Percentiles rank a stretch among this genome's conserved stretches.
These are phyloP conservation scores for Annulohypoxylon moriforme DNA, from an alignment of 495 filamentous ascomycete species.

Conservation along the genomic window DNA sequence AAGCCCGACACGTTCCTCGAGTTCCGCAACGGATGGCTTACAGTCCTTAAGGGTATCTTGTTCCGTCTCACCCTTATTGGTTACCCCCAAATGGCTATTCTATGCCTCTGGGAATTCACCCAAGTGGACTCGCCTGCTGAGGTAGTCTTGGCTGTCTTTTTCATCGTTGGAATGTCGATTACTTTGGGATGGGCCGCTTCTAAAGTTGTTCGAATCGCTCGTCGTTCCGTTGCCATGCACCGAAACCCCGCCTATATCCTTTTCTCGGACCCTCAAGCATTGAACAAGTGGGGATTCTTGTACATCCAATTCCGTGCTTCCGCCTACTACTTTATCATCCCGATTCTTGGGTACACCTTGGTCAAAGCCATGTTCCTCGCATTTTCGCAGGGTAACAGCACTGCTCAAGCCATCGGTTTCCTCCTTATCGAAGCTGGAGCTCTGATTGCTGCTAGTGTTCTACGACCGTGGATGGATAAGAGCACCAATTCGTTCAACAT, in stretches of 20 bases:
- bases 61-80: conserved; percentile 93
- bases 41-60: conserved; percentile 88
- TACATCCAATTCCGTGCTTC: conserved; percentile 98
- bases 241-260: conserved; percentile 97
- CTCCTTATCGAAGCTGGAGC: conserved; percentile 86
- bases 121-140: conserved; percentile 86
- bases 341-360: conserved; percentile 80
- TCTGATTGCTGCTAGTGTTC: conserved; percentile 79
- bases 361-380: conserved; percentile 93
- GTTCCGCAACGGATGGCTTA: conserved; percentile 87
- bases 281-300: conserved; percentile 99
- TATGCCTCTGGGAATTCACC: conserved; percentile 96
- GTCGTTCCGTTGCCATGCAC: conserved; percentile 88
- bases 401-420: conserved; percentile 84
- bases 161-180: conserved; percentile 81
- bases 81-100: conserved; percentile 89
- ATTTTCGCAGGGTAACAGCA: conserved; percentile 77
- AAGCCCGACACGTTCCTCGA: conserved; percentile 90
- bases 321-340: conserved; percentile 96
- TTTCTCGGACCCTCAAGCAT: conserved; percentile 88
- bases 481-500: conserved; percentile 98
- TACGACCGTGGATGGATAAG: conserved; percentile 99
- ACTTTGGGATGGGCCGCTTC: conserved; percentile 88
- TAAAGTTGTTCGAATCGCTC: conserved; percentile 90
- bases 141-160: conserved; percentile 88